Evolutionary conservation across 257 asterid genomes (phyloP), one percentile per base, ranked within the genome.

Genomic region (Rauvolfia tetraphylla): DNA sequence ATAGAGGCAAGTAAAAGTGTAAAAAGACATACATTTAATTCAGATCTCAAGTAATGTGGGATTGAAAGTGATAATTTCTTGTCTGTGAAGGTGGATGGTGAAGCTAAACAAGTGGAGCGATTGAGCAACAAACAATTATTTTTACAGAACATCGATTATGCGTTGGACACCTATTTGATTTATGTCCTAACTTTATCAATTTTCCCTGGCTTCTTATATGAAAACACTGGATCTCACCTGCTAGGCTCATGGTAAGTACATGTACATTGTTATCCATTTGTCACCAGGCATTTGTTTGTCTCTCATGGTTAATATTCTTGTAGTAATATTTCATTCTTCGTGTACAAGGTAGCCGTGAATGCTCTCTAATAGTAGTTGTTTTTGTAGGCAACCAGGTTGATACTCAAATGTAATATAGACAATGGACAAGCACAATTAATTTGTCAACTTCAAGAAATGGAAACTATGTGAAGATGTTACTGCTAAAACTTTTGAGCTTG

Each of bases 161-260:
- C 74, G 15, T 36, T 92, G 77, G 90, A 81, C 71, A 79, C 91
- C 36, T 92, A 44, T 77, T 68, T 90, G 67, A 88, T 87, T 15
- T 92, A 86, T 31, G 91, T 83, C 17, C 84, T 92, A 67, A 89
- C 98, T 9, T 59, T 92, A 65, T 94, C 98, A 2, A 92, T 94
- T 53, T 85, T 92, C 68, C 98, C 98, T 0, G 98, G 98, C 57
- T 94, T 94, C 82, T 87, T 92, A 76, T 92, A 85, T 12, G 97
- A 94, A 72, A 92, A 94, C 82, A 90, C 98, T 3, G 98, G 99
- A 13, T 22, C 68, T 5, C 99, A 92, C 86, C 78, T 82, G 23
- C 81, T 94, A 13, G 96, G 96, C n/a, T 85, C 93, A 61, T 93
- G 98, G 98, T 92, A 85, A 82, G 81, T 79, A n/a, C 53, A 48